Percentiles rank a stretch among this genome's conserved stretches.
phyloP scores from a whole-genome alignment of 768 basidiomycete genomes.

The Lentinus tigrinus region DNA sequence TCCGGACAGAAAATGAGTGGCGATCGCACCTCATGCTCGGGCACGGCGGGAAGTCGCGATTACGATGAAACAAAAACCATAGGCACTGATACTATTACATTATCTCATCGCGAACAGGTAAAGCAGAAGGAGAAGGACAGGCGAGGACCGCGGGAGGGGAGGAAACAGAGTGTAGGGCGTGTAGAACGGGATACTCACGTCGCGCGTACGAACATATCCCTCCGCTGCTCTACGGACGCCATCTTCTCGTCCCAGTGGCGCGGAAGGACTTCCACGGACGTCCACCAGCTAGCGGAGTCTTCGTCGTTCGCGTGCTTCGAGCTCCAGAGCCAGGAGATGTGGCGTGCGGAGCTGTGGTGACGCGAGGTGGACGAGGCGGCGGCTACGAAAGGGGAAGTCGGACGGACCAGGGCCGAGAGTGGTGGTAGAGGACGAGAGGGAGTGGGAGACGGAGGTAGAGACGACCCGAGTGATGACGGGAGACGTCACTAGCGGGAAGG shows the following conservation, averaged over 20 bases:
- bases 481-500: slow-evolving; percentile 15
- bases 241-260: slow-evolving; percentile 29
- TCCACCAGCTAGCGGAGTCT: slow-evolving; percentile 26
- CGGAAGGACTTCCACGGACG: slow-evolving; percentile 9
- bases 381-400: slow-evolving; percentile 15
- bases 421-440: slow-evolving; percentile 7
- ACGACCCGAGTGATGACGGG: slow-evolving; percentile 10
- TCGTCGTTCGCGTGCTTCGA: background rate
- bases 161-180: background rate
- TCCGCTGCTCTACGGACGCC: slow-evolving; percentile 29
- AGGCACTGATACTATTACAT: slow-evolving; percentile 26
- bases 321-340: slow-evolving; percentile 15
- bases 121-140: background rate
- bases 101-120: slow-evolving; percentile 26
- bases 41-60: background rate
- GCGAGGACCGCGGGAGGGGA: background rate
- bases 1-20: no score
- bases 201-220: slow-evolving; percentile 27
- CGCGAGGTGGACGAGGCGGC: slow-evolving; percentile 2
- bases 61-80: slow-evolving; percentile 10
- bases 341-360: slow-evolving; percentile 18
- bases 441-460: slow-evolving; percentile 7
- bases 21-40: no score
- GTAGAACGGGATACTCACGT: slow-evolving; percentile 16
- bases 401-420: background rate